Base-by-base conservation (phyloP, 305 asterid genomes). In the Salvia sclarea region DNA sequence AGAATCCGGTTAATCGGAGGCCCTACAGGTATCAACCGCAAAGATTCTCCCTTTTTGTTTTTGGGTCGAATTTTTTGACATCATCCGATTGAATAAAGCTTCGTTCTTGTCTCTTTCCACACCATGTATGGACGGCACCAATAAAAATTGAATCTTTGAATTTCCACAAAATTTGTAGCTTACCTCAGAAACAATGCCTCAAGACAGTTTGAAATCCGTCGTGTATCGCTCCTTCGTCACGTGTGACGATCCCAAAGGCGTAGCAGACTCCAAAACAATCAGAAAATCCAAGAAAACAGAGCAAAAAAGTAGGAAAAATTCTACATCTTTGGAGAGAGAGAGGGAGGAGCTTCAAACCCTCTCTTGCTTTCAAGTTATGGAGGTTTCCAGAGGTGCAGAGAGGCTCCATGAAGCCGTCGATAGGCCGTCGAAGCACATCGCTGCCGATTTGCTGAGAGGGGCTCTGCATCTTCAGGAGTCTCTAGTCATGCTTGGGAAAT, bases 231-330 rank as follows among this genome's bases (percentile, higher is more conserved):
- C 95, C 41, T 84, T 90, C 16, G 76, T 90, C 79, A 82, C 87
- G 7, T 90, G 97, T 30, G 91, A 82, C 66, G 95, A 84, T 69
- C 87, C 93, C 4, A 88, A 78, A 75, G 97, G 97, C 7, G 84
- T 90, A 30, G 84, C 61, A 54, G 95, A 90, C 33, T 72, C 86
- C 6, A 84, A 76, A 78, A 79, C 86, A 25, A 77, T 58, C 60
- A 84, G 70, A 75, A 86, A 63, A 50, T 78, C 87, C 87, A 84
- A 80, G 81, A 71, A 59, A 62, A 61, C 17, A 22, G 24, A 21
- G 54, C 38, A 24, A 71, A 78, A 57, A 67, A 44, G 52, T 56
- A 60, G 22, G 20, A 33, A 67, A n/a, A n/a, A n/a, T n/a, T n/a
- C n/a, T n/a, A n/a, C n/a, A n/a, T n/a, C n/a, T n/a, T n/a, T n/a